phyloP scores from a whole-genome alignment of 352 stramenopile species.

The Phytophthora syringae region DNA sequence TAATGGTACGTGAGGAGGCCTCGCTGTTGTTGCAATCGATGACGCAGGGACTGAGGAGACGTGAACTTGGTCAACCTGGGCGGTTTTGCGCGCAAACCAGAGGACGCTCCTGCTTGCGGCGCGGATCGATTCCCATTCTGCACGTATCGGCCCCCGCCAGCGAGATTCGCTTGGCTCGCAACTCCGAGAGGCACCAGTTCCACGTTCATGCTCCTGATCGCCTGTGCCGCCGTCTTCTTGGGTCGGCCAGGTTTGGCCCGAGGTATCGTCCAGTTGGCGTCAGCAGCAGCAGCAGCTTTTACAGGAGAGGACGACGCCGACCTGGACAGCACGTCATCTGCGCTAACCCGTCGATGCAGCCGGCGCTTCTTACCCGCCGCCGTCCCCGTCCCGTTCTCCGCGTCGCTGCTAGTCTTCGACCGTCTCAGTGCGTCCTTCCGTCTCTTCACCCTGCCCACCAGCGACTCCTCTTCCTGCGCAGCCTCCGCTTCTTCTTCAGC shows the following conservation, averaged over 20 bases:
- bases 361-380: slow-evolving; percentile 39
- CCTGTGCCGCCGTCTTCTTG: slow-evolving; percentile 38
- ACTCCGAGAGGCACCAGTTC: slow-evolving; percentile 62
- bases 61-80: slow-evolving; percentile 29
- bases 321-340: slow-evolving; percentile 20
- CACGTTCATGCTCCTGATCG: slow-evolving; percentile 50
- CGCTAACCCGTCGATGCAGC: slow-evolving; percentile 19
- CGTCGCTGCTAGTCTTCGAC: slow-evolving; percentile 12
- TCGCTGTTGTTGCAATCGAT: neutral
- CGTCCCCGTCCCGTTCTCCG: neutral
- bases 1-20: neutral
- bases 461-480: too few relatives aligned
- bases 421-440: neutral
- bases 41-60: neutral
- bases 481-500: too few relatives aligned
- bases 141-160: slow-evolving; percentile 68
- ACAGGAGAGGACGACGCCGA: slow-evolving; percentile 29
- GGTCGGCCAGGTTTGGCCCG: slow-evolving; percentile 13
- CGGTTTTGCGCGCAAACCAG: slow-evolving; percentile 16
- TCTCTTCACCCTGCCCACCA: slow-evolving; percentile 8
- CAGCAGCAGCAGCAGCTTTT: neutral
- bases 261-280: slow-evolving; percentile 26
- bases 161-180: slow-evolving; percentile 26
- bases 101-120: slow-evolving; percentile 22
- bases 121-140: slow-evolving; percentile 63